Evolutionary conservation across 1,284 basidiomycete genomes (phyloP), one percentile per base, ranked within the genome.

Genomic region (Puccinia brachypodii): DNA sequence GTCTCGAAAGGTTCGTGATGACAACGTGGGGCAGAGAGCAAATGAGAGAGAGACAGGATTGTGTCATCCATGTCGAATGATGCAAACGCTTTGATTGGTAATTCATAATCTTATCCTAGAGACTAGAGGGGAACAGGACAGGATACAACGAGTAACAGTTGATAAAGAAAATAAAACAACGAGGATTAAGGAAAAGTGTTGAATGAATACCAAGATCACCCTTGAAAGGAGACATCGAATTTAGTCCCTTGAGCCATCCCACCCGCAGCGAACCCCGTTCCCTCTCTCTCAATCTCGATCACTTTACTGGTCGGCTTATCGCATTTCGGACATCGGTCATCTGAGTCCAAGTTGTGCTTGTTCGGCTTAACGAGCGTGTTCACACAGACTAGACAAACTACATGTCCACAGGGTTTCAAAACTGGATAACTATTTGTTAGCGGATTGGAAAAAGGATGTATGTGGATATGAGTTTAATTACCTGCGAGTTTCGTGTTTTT

Each of bases 181-280:
- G n/a, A n/a, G n/a, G n/a, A n/a, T n/a, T n/a, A n/a, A n/a, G n/a
- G n/a, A n/a, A n/a, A n/a, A n/a, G n/a, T n/a, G n/a, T n/a, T n/a
- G n/a, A n/a, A n/a, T n/a, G n/a, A n/a, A n/a, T n/a, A n/a, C n/a
- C n/a, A n/a, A n/a, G n/a, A 16, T 77, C 62, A 79, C 38, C 77
- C 77, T 33, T 79, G 77, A 47, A 79, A 79, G 40, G 77, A 16
- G 28, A 79, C 77, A 60, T 79, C 77, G n/a, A 72, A 79, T 42
- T 79, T 79, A 6, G 66, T 72, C 16, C 60, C 68, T 62, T 79
- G 44, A 71, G 77, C 77, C 36, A 79, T 66, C 40, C 77, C 77
- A 31, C 77, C 77, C 22, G 77, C 77, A 13, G 77, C 77, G 47
- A 71, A 79, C 0, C 77, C 77, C n/a, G 77, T 79, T 19, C 77